A percentile compares a stretch with the other conserved stretches of the same genome.
Conservation (phyloP, 345 rosid species). For the Toxicodendron radicans region DNA sequence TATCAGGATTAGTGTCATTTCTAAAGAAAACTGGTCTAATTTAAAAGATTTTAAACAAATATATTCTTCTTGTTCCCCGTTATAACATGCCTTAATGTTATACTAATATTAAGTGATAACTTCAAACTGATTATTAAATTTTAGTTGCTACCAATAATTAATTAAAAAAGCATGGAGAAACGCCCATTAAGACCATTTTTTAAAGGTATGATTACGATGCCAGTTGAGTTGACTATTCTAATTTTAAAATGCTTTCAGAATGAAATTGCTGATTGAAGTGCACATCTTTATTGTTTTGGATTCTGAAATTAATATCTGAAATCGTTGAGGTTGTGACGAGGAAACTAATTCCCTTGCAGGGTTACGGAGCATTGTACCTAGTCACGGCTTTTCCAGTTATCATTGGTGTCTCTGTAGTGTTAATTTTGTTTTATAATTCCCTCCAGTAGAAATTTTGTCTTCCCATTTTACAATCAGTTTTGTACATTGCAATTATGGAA, state of each 20-base stretch:
- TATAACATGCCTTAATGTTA: background rate
- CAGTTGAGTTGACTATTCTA: constrained; percentile 1
- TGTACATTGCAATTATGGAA: constrained; percentile 6
- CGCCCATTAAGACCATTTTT: background rate
- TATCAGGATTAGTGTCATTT: background rate
- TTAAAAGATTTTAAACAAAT: background rate
- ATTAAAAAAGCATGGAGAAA: background rate
- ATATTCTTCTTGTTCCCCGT: background rate
- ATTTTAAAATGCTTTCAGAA: constrained; percentile 11
- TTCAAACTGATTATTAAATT: background rate
- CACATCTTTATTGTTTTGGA: constrained; percentile 6
- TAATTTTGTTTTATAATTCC: constrained; percentile 87
- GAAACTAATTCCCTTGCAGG: constrained; percentile 53
- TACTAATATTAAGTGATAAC: background rate
- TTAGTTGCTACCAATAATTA: background rate
- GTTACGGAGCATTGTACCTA: constrained; percentile 90
- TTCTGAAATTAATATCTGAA: background rate
- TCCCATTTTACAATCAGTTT: background rate
- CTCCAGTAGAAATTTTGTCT: constrained; percentile 56
- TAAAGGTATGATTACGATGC: background rate
- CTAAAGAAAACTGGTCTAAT: constrained; percentile 1
- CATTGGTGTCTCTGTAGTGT: constrained; percentile 82
- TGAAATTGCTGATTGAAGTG: background rate
- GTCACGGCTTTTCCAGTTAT: constrained; percentile 88
- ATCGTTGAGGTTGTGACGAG: constrained; percentile 19